Conservation (phyloP, 2,329 filamentous ascomycete species). For the Monascus ruber region DNA sequence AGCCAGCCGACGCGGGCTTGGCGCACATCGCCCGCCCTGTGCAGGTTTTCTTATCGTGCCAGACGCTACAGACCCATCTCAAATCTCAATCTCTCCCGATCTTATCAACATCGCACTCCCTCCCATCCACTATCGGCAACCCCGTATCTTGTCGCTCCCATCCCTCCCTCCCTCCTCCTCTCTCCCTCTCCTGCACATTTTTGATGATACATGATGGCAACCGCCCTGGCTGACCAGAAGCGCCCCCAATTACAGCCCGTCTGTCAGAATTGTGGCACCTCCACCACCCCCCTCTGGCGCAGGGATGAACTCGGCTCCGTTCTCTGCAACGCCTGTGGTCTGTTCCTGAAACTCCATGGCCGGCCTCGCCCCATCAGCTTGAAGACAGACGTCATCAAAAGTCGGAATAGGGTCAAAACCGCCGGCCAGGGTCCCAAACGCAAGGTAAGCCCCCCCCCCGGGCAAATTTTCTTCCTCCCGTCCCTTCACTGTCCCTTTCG, state of each 20-base stretch:
- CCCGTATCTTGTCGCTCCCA: conserved; percentile 10
- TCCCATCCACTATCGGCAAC: conserved; percentile 17
- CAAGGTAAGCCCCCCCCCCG: conserved; percentile 50
- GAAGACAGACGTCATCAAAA: conserved; percentile 99
- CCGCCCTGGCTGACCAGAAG: conserved; percentile 38
- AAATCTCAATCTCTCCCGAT: conserved; percentile 27
- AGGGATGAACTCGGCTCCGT: conserved; percentile 92
- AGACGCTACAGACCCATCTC: conserved; percentile 11
- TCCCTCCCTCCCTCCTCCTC: conserved; percentile 8
- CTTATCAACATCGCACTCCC: conserved; percentile 29
- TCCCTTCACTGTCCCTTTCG: not conserved
- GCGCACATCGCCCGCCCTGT: conserved; percentile 24
- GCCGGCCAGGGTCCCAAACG: conserved; percentile 66
- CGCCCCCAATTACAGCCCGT: conserved; percentile 69
- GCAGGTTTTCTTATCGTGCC: conserved; percentile 36
- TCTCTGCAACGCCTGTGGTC: conserved; percentile 94
- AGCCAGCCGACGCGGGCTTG: conserved; percentile 19
- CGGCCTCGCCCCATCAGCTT: conserved; percentile 86
- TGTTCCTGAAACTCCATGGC: conserved; percentile 94
- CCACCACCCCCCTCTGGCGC: conserved; percentile 92
- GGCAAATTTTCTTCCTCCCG: conserved; percentile 12
- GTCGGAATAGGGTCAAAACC: conserved; percentile 93
- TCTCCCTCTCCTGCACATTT: conserved; percentile 6
- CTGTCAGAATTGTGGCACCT: conserved; percentile 92
- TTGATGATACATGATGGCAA: conserved; percentile 27